Evolutionary conservation across 495 filamentous ascomycete genomes (phyloP), one percentile per base, ranked within the genome.

Genomic region (Saxophila tyrrhenica): DNA sequence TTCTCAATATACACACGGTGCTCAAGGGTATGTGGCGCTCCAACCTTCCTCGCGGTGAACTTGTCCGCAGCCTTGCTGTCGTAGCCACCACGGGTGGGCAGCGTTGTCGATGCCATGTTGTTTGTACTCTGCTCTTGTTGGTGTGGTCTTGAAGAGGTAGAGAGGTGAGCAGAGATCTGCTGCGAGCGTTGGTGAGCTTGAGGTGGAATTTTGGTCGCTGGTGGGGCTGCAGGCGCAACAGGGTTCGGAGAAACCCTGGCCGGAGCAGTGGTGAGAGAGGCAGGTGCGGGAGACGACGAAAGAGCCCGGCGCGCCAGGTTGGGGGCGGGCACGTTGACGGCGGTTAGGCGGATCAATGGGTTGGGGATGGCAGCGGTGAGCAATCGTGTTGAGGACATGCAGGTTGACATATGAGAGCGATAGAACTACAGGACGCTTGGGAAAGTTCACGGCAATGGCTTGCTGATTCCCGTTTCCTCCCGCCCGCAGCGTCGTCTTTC

Each of bases 1-100:
- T 90, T 88, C 80, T 97, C 92, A 65, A 97, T 80, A 80, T 83
- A 99, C 72, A 96, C 83, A 67, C 92, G 88, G 80, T 96, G 85
- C 76, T 97, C 94, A 65, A 97, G 78, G 51, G 92, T 97, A 75
- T 95, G 85, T 60, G 88, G 82, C 55, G 85, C 79, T 59, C 80
- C 94, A 64, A 95, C 78, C 79, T 92, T 96, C 69, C 91, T 81
- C 67, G 85, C 69, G 61, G 75, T 73, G 72, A 85, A 91, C 24
- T 64, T 65, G 47, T 77, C 73, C 24, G 70, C 52, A 43, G 67
- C 65, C 60, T 72, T 74, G 75, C 71, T 74, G 80, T 88, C 58
- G 58, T 71, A 67, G 62, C 58, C 55, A 43, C 58, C 58, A 69
- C 91, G 81, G 68, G 85, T 70, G 63, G 76, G 73, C 70, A 85